Evolutionary conservation across 306 rosid species (phyloP).

Genomic region (peach (Prunus persica)): Prunus_persica_NCBIv2 NC_034014.1:20545501-20546000

Average conservation of each 20-base stretch:
- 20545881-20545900: slow-evolving; percentile 8
- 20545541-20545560: slow-evolving; percentile 98
- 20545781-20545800: slow-evolving; percentile 88
- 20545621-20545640: slow-evolving; percentile 98
- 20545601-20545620: slow-evolving; percentile 99
- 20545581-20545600: slow-evolving; percentile 99
- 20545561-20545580: slow-evolving; percentile 85
- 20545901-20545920: slow-evolving; percentile 13
- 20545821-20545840: slow-evolving; percentile 83
- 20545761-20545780: slow-evolving; percentile 84
- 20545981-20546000: neutral
- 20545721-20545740: slow-evolving; percentile 99
- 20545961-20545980: neutral
- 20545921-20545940: neutral
- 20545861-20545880: slow-evolving; percentile 24
- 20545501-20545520: slow-evolving; percentile 87
- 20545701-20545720: slow-evolving; percentile 95
- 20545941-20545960: neutral
- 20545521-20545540: slow-evolving; percentile 83
- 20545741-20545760: slow-evolving; percentile 95
- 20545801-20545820: slow-evolving; percentile 97
- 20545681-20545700: slow-evolving; percentile 92
- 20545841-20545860: slow-evolving; percentile 52
- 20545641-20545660: slow-evolving; percentile 71
- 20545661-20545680: slow-evolving; percentile 74